phyloP scores from a whole-genome alignment of 805 yeast species.

The Metschnikowia similis region DNA sequence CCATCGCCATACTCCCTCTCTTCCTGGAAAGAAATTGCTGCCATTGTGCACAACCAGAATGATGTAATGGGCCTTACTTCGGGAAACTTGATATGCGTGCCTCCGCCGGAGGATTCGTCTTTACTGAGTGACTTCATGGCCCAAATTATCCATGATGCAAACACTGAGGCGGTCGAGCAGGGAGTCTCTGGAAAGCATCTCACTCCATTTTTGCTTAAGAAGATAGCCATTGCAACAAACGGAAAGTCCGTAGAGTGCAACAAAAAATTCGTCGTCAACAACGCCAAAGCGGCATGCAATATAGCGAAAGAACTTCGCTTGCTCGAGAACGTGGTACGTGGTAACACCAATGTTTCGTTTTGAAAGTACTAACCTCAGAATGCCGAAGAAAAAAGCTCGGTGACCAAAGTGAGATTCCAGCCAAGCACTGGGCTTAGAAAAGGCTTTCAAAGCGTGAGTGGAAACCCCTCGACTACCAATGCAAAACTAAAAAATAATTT shows the following conservation, averaged over 20 bases:
- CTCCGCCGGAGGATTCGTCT: conserved; percentile 68
- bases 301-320: conserved; percentile 54
- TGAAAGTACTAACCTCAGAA: conserved; percentile 1
- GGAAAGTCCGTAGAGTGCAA: conserved; percentile 72
- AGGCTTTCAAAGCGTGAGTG: not conserved
- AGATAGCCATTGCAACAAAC: conserved; percentile 61
- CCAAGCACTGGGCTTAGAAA: not conserved
- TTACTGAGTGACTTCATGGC: conserved; percentile 50
- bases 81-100: conserved; percentile 79
- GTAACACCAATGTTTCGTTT: not conserved
- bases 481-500: not conserved
- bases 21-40: conserved; percentile 58
- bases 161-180: conserved; percentile 45
- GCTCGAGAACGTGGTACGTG: conserved; percentile 2
- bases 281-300: conserved; percentile 63
- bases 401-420: not conserved
- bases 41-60: conserved; percentile 44
- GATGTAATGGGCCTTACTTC: conserved; percentile 47
- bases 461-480: not conserved
- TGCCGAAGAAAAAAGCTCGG: not conserved
- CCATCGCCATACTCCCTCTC: conserved; percentile 62
- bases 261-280: conserved; percentile 70
- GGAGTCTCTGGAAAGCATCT: conserved; percentile 67
- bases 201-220: conserved; percentile 71
- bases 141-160: conserved; percentile 55